Conservation (phyloP, 208 protist genomes). For the Acanthamoeba culbertsoni region DNA sequence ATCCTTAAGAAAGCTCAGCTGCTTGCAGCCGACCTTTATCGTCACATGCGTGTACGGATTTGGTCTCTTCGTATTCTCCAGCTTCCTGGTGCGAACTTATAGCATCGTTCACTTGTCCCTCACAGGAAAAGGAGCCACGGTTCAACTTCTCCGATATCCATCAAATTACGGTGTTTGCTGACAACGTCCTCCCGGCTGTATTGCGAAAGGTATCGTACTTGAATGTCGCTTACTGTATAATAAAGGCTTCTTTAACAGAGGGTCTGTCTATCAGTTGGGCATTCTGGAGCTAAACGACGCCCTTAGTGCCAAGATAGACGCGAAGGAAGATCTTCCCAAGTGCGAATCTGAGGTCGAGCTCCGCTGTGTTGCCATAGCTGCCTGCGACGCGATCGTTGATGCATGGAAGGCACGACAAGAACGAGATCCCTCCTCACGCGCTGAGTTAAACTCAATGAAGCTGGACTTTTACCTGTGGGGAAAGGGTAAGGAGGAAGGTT, state of each 20-base stretch:
- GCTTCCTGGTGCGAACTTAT: not conserved
- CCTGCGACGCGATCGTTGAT: constrained; percentile 34
- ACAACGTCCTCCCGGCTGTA: constrained; percentile 73
- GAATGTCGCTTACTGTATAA: not conserved
- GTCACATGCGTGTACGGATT: not conserved
- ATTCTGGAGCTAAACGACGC: constrained; percentile 34
- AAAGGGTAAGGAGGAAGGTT: constrained; percentile 61
- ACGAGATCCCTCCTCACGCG: not conserved
- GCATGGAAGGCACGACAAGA: not conserved
- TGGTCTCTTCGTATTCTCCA: not conserved
- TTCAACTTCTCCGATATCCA: constrained; percentile 67
- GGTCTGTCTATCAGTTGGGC: not conserved
- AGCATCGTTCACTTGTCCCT: not conserved
- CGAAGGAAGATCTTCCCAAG: not conserved
- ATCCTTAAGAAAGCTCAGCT: constrained; percentile 71
- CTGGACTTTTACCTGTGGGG: constrained; percentile 71
- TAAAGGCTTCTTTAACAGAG: not conserved
- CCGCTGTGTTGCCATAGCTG: constrained; percentile 51
- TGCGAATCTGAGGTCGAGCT: constrained; percentile 59
- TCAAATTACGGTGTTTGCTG: constrained; percentile 58
- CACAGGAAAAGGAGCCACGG: constrained; percentile 6
- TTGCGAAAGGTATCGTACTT: constrained; percentile 42
- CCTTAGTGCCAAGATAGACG: not conserved
- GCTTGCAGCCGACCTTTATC: constrained; percentile 60
- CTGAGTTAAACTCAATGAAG: not conserved